Conservation (phyloP, 2,329 filamentous ascomycete genomes). For the Nannizzia gypsea region DNA sequence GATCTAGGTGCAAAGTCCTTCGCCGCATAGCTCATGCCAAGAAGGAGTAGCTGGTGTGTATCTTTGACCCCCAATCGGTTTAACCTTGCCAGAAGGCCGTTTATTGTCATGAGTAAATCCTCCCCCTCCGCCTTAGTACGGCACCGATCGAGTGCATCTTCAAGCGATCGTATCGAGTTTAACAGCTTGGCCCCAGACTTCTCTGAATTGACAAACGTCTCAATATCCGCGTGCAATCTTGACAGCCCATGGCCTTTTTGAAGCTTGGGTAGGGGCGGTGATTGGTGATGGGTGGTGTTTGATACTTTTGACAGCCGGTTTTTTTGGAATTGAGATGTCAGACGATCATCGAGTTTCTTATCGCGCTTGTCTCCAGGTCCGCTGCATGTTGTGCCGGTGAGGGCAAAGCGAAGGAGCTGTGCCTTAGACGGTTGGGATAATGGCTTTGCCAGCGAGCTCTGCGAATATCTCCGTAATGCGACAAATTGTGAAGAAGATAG, state of each 20-base stretch:
- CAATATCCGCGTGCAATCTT: constrained; percentile 7
- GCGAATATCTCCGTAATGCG: background rate
- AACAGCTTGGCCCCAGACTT: background rate
- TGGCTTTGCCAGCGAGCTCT: background rate
- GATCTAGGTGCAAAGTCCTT: constrained; percentile 21
- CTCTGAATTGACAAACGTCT: constrained; percentile 4
- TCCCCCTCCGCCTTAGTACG: constrained; percentile 18
- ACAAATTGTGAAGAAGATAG: background rate
- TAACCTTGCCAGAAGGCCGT: constrained; percentile 22
- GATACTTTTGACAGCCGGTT: background rate
- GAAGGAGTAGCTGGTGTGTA: constrained; percentile 7
- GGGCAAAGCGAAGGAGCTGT: constrained; percentile 24
- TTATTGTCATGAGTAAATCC: constrained; percentile 24
- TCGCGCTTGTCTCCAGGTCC: constrained; percentile 5
- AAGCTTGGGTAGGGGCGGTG: background rate
- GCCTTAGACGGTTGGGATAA: constrained; percentile 15
- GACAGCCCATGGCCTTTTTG: constrained; percentile 4
- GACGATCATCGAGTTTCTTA: constrained; percentile 10
- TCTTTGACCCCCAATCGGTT: constrained; percentile 14
- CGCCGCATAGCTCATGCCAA: constrained; percentile 25
- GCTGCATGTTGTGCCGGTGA: constrained; percentile 18
- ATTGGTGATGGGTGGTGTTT: background rate
- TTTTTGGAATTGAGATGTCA: constrained; percentile 16
- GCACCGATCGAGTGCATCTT: constrained; percentile 17
- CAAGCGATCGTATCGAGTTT: constrained; percentile 10